These are phyloP conservation scores for Cyclotella choctawhatcheeana DNA, from an alignment of 108 stramenopile genomes.

Conservation along the genomic window DNA sequence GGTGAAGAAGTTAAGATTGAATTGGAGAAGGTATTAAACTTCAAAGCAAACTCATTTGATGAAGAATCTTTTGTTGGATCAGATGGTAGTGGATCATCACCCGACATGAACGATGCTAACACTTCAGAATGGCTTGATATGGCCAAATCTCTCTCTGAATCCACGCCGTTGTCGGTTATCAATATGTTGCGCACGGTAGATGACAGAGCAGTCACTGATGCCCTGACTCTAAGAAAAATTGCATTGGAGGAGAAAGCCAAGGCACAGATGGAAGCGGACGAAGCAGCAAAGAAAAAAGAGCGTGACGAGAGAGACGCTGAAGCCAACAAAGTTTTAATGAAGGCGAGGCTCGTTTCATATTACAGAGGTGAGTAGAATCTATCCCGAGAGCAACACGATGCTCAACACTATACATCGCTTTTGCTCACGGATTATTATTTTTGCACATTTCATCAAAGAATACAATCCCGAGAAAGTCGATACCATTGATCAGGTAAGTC, in stretches of 20 bases:
- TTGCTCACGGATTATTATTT: background rate
- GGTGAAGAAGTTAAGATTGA: conserved; percentile 66
- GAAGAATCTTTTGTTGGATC: conserved; percentile 41
- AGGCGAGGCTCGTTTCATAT: conserved; percentile 78
- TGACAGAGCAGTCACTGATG: conserved; percentile 67
- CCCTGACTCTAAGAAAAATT: conserved; percentile 56
- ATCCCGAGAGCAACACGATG: too few species aligned
- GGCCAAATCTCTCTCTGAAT: conserved; percentile 59
- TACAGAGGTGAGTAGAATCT: conserved; percentile 65
- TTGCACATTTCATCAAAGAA: background rate
- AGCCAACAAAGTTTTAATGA: conserved; percentile 63
- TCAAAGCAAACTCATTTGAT: conserved; percentile 40
- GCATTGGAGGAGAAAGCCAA: conserved; percentile 60
- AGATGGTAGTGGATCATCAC: conserved; percentile 20
- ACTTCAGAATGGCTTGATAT: conserved; percentile 62
- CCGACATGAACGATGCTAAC: background rate
- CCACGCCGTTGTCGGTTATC: conserved; percentile 71
- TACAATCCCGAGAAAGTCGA: conserved; percentile 78
- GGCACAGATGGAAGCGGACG: conserved; percentile 68
- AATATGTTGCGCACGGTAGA: conserved; percentile 60
- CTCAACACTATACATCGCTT: too few species aligned
- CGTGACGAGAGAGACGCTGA: conserved; percentile 65
- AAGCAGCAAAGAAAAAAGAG: conserved; percentile 64
- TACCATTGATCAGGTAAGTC: conserved; percentile 61
- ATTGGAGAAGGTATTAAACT: conserved; percentile 57